A percentile compares a stretch with the other conserved stretches of the same genome.
These are phyloP conservation scores for Ramichloridium luteum DNA, from an alignment of 2,329 filamentous ascomycete species.

Conservation along the genomic window DNA sequence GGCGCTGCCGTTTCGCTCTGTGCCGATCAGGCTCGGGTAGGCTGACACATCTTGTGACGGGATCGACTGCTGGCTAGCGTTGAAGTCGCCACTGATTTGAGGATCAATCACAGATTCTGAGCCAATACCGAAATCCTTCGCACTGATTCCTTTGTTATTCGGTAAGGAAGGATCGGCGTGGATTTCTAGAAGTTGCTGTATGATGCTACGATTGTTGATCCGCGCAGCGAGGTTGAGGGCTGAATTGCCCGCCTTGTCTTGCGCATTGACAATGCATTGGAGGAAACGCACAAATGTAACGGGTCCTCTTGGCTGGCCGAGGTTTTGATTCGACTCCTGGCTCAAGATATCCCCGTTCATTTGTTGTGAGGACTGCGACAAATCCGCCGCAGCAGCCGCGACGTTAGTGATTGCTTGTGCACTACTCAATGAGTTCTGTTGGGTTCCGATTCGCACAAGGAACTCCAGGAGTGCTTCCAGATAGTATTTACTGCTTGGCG, in stretches of 20 bases:
- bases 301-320: constrained; percentile 35
- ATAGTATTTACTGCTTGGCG: constrained; percentile 87
- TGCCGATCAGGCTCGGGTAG: not conserved
- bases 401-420: constrained; percentile 45
- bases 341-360: constrained; percentile 19
- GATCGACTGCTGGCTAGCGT: constrained; percentile 15
- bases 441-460: constrained; percentile 62
- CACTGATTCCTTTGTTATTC: constrained; percentile 77
- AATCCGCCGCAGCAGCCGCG: constrained; percentile 14
- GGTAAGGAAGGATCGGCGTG: constrained; percentile 85
- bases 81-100: not conserved
- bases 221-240: constrained; percentile 86
- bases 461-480: constrained; percentile 89
- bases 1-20: constrained; percentile 30
- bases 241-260: constrained; percentile 88
- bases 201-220: constrained; percentile 87
- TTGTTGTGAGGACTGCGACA: constrained; percentile 13
- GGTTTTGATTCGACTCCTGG: constrained; percentile 15
- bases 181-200: constrained; percentile 91
- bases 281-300: constrained; percentile 90
- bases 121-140: constrained; percentile 89
- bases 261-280: constrained; percentile 90
- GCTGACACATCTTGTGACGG: not conserved
- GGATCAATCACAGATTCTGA: not conserved
- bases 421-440: constrained; percentile 12